A percentile compares a stretch with the other conserved stretches of the same genome.
Conservation (phyloP, 2,329 filamentous ascomycete species). For the Diaporthe sp. region DNA sequence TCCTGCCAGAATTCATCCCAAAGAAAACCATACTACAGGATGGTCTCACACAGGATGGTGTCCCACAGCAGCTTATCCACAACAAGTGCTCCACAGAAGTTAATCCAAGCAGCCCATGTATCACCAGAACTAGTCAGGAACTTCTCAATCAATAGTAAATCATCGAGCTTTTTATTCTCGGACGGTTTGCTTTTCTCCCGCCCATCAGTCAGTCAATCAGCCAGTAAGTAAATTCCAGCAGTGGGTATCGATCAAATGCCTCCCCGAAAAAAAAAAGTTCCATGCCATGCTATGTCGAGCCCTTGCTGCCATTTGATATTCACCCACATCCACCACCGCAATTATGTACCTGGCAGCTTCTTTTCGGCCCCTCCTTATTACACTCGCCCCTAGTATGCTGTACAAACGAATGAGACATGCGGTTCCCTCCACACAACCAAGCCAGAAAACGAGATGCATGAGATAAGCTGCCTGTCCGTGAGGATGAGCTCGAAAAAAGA, state of each 20-base stretch:
- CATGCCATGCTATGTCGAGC: background rate
- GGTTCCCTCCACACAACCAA: background rate
- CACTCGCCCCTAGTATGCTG: background rate
- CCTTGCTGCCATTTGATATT: background rate
- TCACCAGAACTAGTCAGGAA: background rate
- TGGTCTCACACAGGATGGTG: no score
- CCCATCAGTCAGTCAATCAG: background rate
- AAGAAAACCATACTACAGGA: no score
- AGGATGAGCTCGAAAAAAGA: background rate
- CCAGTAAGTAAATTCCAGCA: slow-evolving; percentile 9
- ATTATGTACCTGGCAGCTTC: slow-evolving; percentile 6
- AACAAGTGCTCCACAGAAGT: background rate
- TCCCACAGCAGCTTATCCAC: background rate
- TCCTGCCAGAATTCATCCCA: no score
- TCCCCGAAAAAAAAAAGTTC: background rate
- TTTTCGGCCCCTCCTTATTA: background rate
- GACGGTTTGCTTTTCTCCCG: no score
- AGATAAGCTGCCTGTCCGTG: background rate
- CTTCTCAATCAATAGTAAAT: no score
- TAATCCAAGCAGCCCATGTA: background rate
- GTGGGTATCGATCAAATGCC: slow-evolving; percentile 25
- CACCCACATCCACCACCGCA: background rate
- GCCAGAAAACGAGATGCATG: background rate
- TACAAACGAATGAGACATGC: background rate
- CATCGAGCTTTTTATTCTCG: background rate